A percentile compares a stretch with the other conserved stretches of the same genome.
These are phyloP conservation scores for Lenwebbia sp. DNA, from an alignment of 345 rosid species.

Conservation along the genomic window DNA sequence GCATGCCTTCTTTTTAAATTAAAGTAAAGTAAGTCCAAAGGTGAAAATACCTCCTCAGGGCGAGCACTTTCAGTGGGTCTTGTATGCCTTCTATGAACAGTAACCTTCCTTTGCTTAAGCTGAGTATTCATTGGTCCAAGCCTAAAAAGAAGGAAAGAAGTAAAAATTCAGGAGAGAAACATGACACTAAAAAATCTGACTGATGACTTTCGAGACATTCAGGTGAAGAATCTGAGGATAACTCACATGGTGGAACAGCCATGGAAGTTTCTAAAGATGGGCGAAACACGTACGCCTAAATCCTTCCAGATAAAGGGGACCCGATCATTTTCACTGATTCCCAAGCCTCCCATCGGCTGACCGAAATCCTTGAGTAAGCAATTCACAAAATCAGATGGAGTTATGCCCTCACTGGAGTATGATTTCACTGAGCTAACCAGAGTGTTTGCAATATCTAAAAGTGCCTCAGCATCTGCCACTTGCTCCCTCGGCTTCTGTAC, in stretches of 20 bases:
- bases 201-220: neutral
- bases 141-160: slow-evolving; percentile 22
- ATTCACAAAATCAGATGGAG: slow-evolving; percentile 49
- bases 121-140: slow-evolving; percentile 87
- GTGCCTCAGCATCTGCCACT: slow-evolving; percentile 88
- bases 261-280: slow-evolving; percentile 27
- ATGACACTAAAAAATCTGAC: neutral
- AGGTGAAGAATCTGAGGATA: neutral
- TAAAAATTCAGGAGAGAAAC: neutral
- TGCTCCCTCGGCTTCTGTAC: slow-evolving; percentile 89
- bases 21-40: neutral
- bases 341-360: slow-evolving; percentile 13
- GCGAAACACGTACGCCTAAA: slow-evolving; percentile 52
- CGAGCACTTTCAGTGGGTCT: slow-evolving; percentile 42
- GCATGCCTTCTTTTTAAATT: neutral
- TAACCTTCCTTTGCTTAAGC: slow-evolving; percentile 48
- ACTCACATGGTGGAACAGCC: slow-evolving; percentile 86
- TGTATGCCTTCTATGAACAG: slow-evolving; percentile 29
- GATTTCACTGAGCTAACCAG: slow-evolving; percentile 67
- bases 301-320: slow-evolving; percentile 58
- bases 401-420: slow-evolving; percentile 47
- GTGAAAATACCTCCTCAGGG: slow-evolving; percentile 65
- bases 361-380: slow-evolving; percentile 44
- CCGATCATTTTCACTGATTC: slow-evolving; percentile 23
- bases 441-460: slow-evolving; percentile 57